Evolutionary conservation across 169 alveolate genomes (phyloP), one percentile per base, ranked within the genome.

Genomic region (Plasmodium adleri): DNA sequence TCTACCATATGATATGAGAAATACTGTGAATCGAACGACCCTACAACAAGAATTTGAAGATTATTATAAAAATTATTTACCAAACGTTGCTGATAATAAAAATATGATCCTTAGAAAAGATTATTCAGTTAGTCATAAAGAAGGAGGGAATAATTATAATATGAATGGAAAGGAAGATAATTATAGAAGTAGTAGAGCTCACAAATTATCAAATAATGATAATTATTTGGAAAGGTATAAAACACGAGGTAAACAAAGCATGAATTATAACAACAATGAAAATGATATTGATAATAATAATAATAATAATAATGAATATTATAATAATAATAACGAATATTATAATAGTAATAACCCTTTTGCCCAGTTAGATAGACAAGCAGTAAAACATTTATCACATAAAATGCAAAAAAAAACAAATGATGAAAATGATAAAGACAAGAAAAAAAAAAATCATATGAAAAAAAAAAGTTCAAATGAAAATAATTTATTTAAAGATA

Each of bases 41-140:
- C n/a, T 78, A 26, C 89, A 78, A 17, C 89, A 78, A 22, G 89
- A 78, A 66, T 78, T 78, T 66, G 89, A 78, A 66, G 89, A 78
- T n/a, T 78, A 78, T 15, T 78, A 78, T 66, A 78, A 78, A 32
- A 78, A 78, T 58, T 78, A 63, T 70, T 71, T 78, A 28, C 66
- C 8, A 12, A 24, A 28, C 8, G 89, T 52, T 63, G 26, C 49
- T 22, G 80, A 56, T 56, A 50, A 52, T 15, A 78, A 66, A 17
- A 63, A 64, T 50, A 52, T 78, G 62, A 8, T 78, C 3, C 24
- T 78, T 45, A 45, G 72, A 43, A 78, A 39, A 32, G 89, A 66
- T 26, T 50, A 43, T 66, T 6, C 15, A n/a, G 28, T 9, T n/a
- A 15, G 50, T 76, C 63, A 52, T 9, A 59, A 64, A 13, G 24